A percentile compares a stretch with the other conserved stretches of the same genome.
Evolutionary conservation across 2,329 filamentous ascomycete genomes (phyloP).

Genomic region (Penicillium paneum): DNA sequence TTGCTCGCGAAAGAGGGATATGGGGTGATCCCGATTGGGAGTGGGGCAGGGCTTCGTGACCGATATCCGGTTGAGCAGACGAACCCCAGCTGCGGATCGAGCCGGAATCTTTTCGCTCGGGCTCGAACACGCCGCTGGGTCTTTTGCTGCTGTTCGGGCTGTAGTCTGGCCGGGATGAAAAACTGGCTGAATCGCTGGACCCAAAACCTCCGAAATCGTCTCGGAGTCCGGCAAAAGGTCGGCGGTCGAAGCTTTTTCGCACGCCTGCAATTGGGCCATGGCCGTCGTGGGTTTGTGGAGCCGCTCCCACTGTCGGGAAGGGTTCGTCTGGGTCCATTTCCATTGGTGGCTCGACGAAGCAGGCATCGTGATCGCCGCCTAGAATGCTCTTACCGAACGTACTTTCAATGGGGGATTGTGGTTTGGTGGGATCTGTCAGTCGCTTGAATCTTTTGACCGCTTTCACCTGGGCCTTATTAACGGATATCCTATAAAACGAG

Average conservation of each 20-base stretch:
- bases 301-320: slow-evolving; percentile 23
- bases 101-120: slow-evolving; percentile 26
- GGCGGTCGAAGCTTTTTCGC: slow-evolving; percentile 48
- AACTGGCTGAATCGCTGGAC: slow-evolving; percentile 14
- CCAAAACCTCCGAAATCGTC: slow-evolving; percentile 10
- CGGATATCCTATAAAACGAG: background rate
- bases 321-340: slow-evolving; percentile 46
- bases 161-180: slow-evolving; percentile 14
- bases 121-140: slow-evolving; percentile 17
- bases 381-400: slow-evolving; percentile 48
- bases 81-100: slow-evolving; percentile 22
- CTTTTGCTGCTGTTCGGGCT: slow-evolving; percentile 14
- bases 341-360: slow-evolving; percentile 57
- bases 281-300: slow-evolving; percentile 16
- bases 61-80: slow-evolving; percentile 16
- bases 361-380: slow-evolving; percentile 51
- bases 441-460: slow-evolving; percentile 86
- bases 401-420: slow-evolving; percentile 48
- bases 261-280: slow-evolving; percentile 49
- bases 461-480: slow-evolving; percentile 62
- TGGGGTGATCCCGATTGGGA: slow-evolving; percentile 31
- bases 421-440: slow-evolving; percentile 59
- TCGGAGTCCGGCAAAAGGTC: slow-evolving; percentile 47
- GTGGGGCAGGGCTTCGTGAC: slow-evolving; percentile 13
- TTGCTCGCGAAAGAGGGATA: slow-evolving; percentile 27